Percentiles rank a stretch among this genome's conserved stretches.
These are phyloP conservation scores for Diutina pseudorugosa DNA, from an alignment of 1,139 yeast genomes.

Conservation along the genomic window DNA sequence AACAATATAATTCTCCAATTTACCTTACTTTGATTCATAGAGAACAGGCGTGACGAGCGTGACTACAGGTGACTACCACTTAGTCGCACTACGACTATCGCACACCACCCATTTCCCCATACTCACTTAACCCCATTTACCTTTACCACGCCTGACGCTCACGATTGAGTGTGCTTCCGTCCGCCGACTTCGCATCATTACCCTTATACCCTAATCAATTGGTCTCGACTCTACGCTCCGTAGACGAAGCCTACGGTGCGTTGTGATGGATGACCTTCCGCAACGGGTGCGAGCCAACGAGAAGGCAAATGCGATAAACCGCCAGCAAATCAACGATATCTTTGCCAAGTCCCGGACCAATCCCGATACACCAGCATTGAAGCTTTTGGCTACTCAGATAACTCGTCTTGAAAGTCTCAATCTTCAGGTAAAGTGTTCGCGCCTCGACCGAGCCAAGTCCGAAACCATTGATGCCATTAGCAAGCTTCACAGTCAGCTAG, in stretches of 20 bases:
- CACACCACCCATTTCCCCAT: too few relatives aligned
- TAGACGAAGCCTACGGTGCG: neutral
- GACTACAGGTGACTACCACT: too few relatives aligned
- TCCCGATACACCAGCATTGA: neutral
- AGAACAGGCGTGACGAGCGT: too few relatives aligned
- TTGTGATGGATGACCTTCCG: neutral
- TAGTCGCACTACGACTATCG: neutral
- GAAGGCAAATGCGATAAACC: neutral
- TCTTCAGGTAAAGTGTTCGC: neutral
- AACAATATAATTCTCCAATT: too few relatives aligned
- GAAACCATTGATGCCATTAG: neutral
- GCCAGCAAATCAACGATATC: neutral
- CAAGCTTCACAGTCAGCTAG: neutral
- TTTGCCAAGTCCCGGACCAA: neutral
- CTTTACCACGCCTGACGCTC: neutral
- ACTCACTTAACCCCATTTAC: neutral
- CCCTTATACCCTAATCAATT: neutral
- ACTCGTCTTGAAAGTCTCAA: neutral
- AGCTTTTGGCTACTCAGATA: constrained; percentile 1
- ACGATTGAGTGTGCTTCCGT: neutral
- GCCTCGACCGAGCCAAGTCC: neutral
- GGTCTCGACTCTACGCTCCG: neutral
- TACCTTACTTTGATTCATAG: too few relatives aligned
- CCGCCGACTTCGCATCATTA: too few relatives aligned
- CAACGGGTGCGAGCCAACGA: neutral